phyloP scores from a whole-genome alignment of 805 yeast genomes.

The Kodamaea hsintzibuensis region DNA sequence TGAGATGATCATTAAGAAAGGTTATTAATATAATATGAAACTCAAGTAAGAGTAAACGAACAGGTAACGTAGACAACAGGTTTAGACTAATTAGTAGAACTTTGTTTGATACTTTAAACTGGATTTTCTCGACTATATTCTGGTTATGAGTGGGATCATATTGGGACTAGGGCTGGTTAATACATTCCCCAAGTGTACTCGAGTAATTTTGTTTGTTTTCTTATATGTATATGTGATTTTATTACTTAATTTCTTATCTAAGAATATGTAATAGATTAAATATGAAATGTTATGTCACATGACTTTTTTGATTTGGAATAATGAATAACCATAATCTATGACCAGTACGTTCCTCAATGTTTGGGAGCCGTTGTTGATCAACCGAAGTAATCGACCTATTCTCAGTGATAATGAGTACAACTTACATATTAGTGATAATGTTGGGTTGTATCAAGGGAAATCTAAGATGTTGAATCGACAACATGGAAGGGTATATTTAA shows the following conservation, averaged over 20 bases:
- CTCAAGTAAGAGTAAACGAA: not conserved
- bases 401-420: slow-evolving; percentile 33
- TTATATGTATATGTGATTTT: not conserved
- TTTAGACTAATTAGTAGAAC: not conserved
- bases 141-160: not conserved
- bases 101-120: not conserved
- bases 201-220: not conserved
- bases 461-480: slow-evolving; percentile 63
- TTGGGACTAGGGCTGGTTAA: not conserved
- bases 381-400: slow-evolving; percentile 41
- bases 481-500: slow-evolving; percentile 75
- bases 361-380: slow-evolving; percentile 40
- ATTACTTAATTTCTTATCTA: too few species aligned
- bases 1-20: not conserved
- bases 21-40: not conserved
- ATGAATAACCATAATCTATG: not conserved
- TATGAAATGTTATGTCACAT: not conserved
- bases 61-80: not conserved
- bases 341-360: slow-evolving; percentile 17
- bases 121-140: not conserved
- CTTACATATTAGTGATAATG: slow-evolving; percentile 36
- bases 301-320: not conserved
- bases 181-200: not conserved
- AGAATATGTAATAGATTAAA: too few species aligned
- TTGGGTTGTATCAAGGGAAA: slow-evolving; percentile 82